A percentile compares a stretch with the other conserved stretches of the same genome.
phyloP scores from a whole-genome alignment of 495 filamentous ascomycete species.

The Aspergillus saccharolyticus region DNA sequence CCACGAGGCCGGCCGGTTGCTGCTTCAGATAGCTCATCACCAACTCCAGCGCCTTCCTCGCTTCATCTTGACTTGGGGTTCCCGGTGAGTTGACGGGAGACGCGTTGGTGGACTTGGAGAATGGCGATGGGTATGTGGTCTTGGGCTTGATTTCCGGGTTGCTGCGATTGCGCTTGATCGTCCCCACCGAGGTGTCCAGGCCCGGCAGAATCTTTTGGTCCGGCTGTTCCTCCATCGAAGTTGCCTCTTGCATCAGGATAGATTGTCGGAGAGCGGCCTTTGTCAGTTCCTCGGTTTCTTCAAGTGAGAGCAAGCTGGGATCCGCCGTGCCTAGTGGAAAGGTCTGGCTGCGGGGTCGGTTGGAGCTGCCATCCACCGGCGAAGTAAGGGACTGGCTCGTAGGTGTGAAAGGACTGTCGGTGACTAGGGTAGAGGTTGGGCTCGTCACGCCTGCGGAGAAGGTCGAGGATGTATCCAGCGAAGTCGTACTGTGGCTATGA shows the following conservation, averaged over 20 bases:
- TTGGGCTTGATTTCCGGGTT: slow-evolving; percentile 41
- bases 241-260: slow-evolving; percentile 62
- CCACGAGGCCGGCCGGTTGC: slow-evolving; percentile 60
- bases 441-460: slow-evolving; percentile 74
- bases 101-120: slow-evolving; percentile 32
- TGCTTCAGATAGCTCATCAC: slow-evolving; percentile 80
- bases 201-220: slow-evolving; percentile 14
- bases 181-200: slow-evolving; percentile 24
- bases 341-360: slow-evolving; percentile 84
- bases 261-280: slow-evolving; percentile 53
- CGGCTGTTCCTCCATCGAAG: slow-evolving; percentile 52
- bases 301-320: slow-evolving; percentile 63
- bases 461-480: slow-evolving; percentile 55
- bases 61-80: slow-evolving; percentile 89
- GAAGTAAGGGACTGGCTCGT: slow-evolving; percentile 60
- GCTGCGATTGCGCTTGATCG: slow-evolving; percentile 43
- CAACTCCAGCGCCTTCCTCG: slow-evolving; percentile 75
- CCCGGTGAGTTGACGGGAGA: slow-evolving; percentile 39
- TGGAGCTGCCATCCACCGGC: slow-evolving; percentile 47
- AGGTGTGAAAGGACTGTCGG: slow-evolving; percentile 66
- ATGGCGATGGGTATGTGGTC: slow-evolving; percentile 45
- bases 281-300: slow-evolving; percentile 57
- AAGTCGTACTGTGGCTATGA: slow-evolving; percentile 54
- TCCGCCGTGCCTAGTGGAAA: slow-evolving; percentile 70
- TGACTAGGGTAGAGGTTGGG: slow-evolving; percentile 81